These are phyloP conservation scores for Geotrichum restrictum DNA, from an alignment of 1,139 yeast species.

Conservation along the genomic window DNA sequence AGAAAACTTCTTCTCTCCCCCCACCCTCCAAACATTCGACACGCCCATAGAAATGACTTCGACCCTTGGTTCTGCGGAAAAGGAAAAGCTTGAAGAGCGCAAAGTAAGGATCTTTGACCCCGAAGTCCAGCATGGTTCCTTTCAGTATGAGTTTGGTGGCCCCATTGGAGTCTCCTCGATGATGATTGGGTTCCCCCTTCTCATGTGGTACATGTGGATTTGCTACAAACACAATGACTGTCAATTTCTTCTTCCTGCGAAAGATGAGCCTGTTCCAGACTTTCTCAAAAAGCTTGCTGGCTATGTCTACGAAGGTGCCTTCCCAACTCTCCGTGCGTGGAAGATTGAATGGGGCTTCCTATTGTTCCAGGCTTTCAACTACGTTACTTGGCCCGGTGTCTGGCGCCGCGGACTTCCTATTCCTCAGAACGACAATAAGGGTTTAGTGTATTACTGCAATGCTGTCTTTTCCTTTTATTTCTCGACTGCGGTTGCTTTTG, in stretches of 20 bases:
- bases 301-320: conserved; percentile 53
- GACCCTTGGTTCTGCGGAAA: not conserved
- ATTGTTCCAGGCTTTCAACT: conserved; percentile 65
- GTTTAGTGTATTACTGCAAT: conserved; percentile 88
- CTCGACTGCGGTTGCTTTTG: conserved; percentile 54
- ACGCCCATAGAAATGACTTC: not conserved
- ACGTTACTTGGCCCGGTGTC: conserved; percentile 86
- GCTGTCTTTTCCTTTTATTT: conserved; percentile 82
- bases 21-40: no score
- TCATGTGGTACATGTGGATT: conserved; percentile 97
- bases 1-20: no score
- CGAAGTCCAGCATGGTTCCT: conserved; percentile 19
- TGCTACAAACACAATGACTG: conserved; percentile 79
- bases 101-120: conserved; percentile 19
- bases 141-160: conserved; percentile 82
- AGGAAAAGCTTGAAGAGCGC: conserved; percentile 4
- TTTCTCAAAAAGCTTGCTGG: conserved; percentile 50
- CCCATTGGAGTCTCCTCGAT: conserved; percentile 88
- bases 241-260: conserved; percentile 61
- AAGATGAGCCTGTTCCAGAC: conserved; percentile 54
- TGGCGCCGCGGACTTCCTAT: conserved; percentile 95
- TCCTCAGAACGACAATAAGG: conserved; percentile 69
- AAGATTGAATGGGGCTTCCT: conserved; percentile 66
- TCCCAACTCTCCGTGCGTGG: conserved; percentile 69
- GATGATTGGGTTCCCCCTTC: conserved; percentile 85